Percentiles rank a stretch among this genome's conserved stretches.
Conservation (phyloP, 495 filamentous ascomycete genomes). For the Penicillium subrubescens region DNA sequence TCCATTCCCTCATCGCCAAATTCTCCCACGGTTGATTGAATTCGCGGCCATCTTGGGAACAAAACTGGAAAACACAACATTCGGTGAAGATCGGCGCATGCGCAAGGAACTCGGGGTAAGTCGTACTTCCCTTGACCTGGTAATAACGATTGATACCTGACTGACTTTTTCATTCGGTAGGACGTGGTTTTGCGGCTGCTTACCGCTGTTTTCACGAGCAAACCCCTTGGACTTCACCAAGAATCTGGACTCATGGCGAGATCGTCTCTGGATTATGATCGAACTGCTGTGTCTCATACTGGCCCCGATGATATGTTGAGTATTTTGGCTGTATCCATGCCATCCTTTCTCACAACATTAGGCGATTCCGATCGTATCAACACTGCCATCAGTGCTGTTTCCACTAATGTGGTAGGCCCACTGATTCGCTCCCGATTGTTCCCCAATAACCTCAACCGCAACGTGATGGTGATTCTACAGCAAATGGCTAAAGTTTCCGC, state of each 20-base stretch:
- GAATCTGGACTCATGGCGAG: conserved; percentile 44
- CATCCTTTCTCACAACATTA: conserved; percentile 81
- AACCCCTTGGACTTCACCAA: conserved; percentile 64
- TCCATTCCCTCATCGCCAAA: conserved; percentile 92
- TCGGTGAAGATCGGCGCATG: conserved; percentile 95
- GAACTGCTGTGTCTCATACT: conserved; percentile 40
- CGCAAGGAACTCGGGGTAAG: conserved; percentile 86
- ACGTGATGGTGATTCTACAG: conserved; percentile 71
- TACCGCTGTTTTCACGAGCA: conserved; percentile 87
- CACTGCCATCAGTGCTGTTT: conserved; percentile 75
- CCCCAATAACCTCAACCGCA: conserved; percentile 79
- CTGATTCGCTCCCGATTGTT: conserved; percentile 83
- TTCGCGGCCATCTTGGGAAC: conserved; percentile 87
- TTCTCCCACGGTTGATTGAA: conserved; percentile 81
- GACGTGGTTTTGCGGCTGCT: conserved; percentile 87
- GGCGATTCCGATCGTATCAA: conserved; percentile 83
- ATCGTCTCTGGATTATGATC: conserved; percentile 48
- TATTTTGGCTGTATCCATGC: conserved; percentile 76
- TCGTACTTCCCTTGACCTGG: conserved; percentile 11
- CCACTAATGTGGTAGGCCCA: conserved; percentile 79
- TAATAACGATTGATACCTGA: too few relatives aligned
- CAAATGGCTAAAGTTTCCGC: conserved; percentile 75
- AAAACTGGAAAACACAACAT: conserved; percentile 97
- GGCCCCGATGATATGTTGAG: conserved; percentile 75
- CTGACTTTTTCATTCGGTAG: too few relatives aligned